Conservation (phyloP, 148 eudicot genomes). For the Spergularia bocconei region DNA sequence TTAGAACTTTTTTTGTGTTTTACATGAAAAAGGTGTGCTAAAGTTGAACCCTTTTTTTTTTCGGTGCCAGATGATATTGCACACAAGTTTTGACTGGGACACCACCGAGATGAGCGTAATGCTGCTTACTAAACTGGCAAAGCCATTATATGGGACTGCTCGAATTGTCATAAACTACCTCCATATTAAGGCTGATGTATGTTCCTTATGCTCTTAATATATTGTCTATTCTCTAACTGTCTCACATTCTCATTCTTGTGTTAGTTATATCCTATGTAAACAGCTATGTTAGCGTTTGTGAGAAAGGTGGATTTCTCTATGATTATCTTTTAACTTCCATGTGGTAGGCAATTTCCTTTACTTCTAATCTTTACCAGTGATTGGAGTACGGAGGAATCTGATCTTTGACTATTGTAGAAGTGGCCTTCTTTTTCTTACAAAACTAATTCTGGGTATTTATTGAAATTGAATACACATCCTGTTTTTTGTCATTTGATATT, state of each 20-base stretch:
- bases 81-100: constrained; percentile 86
- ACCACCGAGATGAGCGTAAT: constrained; percentile 72
- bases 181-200: constrained; percentile 95
- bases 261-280: constrained; percentile 6
- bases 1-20: not conserved
- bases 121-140: constrained; percentile 84
- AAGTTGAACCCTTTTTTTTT: constrained; percentile 5
- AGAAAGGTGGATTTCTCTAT: not conserved
- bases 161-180: constrained; percentile 77
- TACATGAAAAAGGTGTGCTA: not conserved
- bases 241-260: not conserved
- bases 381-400: not conserved
- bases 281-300: not conserved
- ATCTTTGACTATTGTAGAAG: not conserved
- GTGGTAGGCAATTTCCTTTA: not conserved
- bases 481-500: not conserved
- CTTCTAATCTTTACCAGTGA: not conserved
- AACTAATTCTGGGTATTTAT: not conserved
- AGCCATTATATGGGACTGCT: constrained; percentile 91
- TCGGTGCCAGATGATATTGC: constrained; percentile 60
- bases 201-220: constrained; percentile 25
- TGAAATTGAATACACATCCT: not conserved
- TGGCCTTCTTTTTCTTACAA: not conserved
- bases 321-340: not conserved
- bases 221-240: not conserved